These are phyloP conservation scores for Cutaneotrichosporon curvatum DNA, from an alignment of 1,284 basidiomycete genomes.

Conservation along the genomic window DNA sequence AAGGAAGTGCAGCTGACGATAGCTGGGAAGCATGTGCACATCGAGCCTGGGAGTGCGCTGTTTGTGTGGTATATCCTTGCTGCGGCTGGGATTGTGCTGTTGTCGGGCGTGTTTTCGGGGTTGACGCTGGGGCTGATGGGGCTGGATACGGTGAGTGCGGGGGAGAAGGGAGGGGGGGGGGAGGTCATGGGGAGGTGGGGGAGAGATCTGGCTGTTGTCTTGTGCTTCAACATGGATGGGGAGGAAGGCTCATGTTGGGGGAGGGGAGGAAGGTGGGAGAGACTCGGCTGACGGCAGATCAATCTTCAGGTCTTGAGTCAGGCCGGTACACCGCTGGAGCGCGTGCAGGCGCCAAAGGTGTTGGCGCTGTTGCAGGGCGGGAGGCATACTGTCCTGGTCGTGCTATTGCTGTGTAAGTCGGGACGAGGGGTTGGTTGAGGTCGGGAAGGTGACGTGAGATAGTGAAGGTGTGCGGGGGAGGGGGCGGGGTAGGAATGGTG, in stretches of 20 bases:
- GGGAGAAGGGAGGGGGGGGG: not conserved
- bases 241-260: too few relatives aligned
- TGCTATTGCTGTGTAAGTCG: conserved; percentile 43
- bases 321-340: conserved; percentile 46
- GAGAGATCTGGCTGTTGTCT: not conserved
- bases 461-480: not conserved
- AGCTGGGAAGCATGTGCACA: conserved; percentile 28
- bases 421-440: not conserved
- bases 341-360: conserved; percentile 46
- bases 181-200: not conserved
- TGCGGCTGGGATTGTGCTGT: conserved; percentile 25
- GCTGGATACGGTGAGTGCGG: conserved; percentile 38
- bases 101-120: conserved; percentile 50
- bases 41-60: conserved; percentile 22
- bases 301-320: conserved; percentile 44
- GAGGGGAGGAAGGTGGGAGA: not conserved
- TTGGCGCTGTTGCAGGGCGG: conserved; percentile 46
- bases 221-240: too few relatives aligned
- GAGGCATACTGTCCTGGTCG: conserved; percentile 46
- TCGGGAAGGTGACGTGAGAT: too few relatives aligned
- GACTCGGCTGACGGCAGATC: conserved; percentile 18
- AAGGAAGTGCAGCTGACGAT: not conserved
- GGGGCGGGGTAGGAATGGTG: not conserved
- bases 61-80: conserved; percentile 34
- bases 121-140: conserved; percentile 52